Conservation (phyloP, 2,329 filamentous ascomycete genomes). For the Davidsoniella virescens region DNA sequence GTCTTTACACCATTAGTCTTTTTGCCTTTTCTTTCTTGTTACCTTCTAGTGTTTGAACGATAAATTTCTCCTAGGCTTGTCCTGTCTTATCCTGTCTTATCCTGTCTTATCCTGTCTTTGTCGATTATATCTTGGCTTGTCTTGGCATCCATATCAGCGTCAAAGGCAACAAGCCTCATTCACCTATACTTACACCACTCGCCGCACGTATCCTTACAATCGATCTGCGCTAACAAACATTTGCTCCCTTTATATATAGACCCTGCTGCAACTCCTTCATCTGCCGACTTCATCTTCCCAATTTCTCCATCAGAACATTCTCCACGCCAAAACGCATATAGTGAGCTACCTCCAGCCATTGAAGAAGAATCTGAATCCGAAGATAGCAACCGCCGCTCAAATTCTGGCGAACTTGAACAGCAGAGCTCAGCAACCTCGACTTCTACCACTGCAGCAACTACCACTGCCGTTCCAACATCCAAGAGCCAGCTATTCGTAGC, state of each 20-base stretch:
- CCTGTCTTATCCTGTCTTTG: too few relatives aligned
- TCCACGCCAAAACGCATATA: background rate
- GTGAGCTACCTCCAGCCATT: conserved; percentile 8
- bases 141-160: too few relatives aligned
- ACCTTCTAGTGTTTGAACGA: too few relatives aligned
- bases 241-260: conserved; percentile 6
- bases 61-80: too few relatives aligned
- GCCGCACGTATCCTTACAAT: too few relatives aligned
- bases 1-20: too few relatives aligned
- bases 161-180: too few relatives aligned
- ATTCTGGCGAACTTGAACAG: conserved; percentile 9
- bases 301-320: conserved; percentile 6
- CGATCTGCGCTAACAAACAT: too few relatives aligned
- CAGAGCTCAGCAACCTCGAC: conserved; percentile 9
- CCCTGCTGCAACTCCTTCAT: background rate
- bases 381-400: background rate
- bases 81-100: too few relatives aligned
- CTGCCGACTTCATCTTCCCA: conserved; percentile 2
- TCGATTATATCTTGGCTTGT: too few relatives aligned
- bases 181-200: too few relatives aligned
- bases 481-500: conserved; percentile 2
- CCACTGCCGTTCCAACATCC: background rate
- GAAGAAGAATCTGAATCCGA: conserved; percentile 10
- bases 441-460: conserved; percentile 3
- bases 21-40: too few relatives aligned